phyloP scores from a whole-genome alignment of 2,329 filamentous ascomycete genomes.

The Teratosphaeria pseudoeucalypti region DNA sequence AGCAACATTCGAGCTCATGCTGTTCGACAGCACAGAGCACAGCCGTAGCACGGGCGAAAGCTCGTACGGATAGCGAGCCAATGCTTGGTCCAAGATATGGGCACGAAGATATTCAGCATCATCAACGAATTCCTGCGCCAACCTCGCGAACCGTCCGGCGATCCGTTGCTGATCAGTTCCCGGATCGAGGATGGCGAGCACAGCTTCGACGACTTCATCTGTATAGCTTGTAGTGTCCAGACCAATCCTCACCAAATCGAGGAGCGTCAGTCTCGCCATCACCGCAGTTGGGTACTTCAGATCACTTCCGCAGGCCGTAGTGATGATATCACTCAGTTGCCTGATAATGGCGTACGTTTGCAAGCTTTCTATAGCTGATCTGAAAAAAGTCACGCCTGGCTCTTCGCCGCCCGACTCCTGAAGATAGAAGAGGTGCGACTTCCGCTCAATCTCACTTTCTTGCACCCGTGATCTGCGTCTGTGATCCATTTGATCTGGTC shows the following conservation, averaged over 20 bases:
- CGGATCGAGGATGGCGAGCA: constrained; percentile 49
- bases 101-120: constrained; percentile 39
- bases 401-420: constrained; percentile 31
- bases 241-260: constrained; percentile 61
- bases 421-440: constrained; percentile 15
- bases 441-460: constrained; percentile 14
- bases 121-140: constrained; percentile 41
- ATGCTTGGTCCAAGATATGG: constrained; percentile 54
- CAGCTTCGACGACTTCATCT: constrained; percentile 56
- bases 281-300: constrained; percentile 47
- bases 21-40: constrained; percentile 14
- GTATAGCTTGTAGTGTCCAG: constrained; percentile 61
- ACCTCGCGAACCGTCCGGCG: constrained; percentile 33
- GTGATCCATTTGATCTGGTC: background rate
- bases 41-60: constrained; percentile 58
- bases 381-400: constrained; percentile 37
- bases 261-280: constrained; percentile 52
- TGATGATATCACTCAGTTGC: constrained; percentile 34
- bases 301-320: constrained; percentile 37
- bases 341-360: constrained; percentile 40
- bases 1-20: constrained; percentile 1
- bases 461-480: background rate
- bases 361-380: constrained; percentile 36
- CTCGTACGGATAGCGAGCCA: constrained; percentile 76
- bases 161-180: background rate